Evolutionary conservation across 106 monocot genomes (phyloP).

Genomic region (Dendrobium catenatum): DNA sequence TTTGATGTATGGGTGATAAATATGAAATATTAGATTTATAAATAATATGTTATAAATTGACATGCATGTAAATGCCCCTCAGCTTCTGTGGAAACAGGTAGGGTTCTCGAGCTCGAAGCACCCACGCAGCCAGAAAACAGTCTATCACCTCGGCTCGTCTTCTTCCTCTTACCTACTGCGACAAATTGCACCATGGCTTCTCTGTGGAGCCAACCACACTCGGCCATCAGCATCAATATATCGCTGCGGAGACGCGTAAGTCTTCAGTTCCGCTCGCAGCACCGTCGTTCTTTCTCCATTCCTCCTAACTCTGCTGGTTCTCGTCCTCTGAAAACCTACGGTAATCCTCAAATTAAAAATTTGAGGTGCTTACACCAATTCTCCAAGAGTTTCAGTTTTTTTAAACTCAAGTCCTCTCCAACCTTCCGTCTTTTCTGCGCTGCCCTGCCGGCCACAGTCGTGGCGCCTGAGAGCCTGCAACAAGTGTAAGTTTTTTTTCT

Average conservation of each 20-base stretch:
- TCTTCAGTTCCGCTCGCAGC: not conserved
- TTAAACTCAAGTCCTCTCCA: not conserved
- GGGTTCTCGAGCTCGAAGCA: not conserved
- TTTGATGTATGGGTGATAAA: too few species aligned
- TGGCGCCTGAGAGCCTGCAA: not conserved
- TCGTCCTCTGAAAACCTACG: not conserved
- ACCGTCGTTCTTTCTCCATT: not conserved
- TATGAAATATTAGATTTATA: too few species aligned
- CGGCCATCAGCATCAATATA: slow-evolving; percentile 3
- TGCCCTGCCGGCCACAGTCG: not conserved
- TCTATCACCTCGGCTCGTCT: not conserved
- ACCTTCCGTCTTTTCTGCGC: not conserved
- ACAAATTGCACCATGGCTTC: not conserved
- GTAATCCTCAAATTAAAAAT: not conserved
- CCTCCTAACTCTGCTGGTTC: not conserved
- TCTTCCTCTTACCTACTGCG: not conserved
- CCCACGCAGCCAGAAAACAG: not conserved
- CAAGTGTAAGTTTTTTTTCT: slow-evolving; percentile 4
- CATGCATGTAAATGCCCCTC: too few species aligned
- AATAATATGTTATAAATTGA: too few species aligned
- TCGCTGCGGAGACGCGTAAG: not conserved
- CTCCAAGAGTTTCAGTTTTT: not conserved
- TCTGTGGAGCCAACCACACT: slow-evolving; percentile 2
- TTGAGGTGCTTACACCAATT: not conserved
- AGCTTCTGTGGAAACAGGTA: too few species aligned